phyloP scores from a whole-genome alignment of 257 asterid species.

The Echites panduratus region DNA sequence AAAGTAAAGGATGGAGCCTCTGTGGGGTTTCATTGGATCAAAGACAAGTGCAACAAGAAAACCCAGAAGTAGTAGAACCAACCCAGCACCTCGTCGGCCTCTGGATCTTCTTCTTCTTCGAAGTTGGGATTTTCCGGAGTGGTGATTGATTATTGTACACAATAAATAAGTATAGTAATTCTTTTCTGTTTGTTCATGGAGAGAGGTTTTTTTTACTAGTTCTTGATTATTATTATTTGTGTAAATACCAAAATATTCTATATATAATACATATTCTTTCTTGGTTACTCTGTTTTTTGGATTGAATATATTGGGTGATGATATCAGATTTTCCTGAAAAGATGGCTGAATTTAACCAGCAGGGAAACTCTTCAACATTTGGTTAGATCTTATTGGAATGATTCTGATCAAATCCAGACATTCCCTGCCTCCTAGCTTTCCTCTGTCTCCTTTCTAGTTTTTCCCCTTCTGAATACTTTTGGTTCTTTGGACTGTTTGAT shows the following conservation, averaged over 20 bases:
- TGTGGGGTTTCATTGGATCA: slow-evolving; percentile 70
- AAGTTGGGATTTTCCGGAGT: too few species aligned
- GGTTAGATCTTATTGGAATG: neutral
- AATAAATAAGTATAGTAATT: neutral
- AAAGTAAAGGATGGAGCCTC: slow-evolving; percentile 73
- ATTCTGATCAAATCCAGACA: neutral
- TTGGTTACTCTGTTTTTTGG: neutral
- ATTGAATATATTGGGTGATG: neutral
- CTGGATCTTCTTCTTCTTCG: neutral
- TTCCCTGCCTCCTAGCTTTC: neutral
- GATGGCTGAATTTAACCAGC: neutral
- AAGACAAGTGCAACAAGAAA: slow-evolving; percentile 54
- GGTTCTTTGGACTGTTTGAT: neutral
- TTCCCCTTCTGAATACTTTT: too few species aligned
- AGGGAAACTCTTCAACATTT: too few species aligned
- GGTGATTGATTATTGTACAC: neutral
- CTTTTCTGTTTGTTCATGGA: neutral
- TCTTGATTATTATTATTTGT: neutral
- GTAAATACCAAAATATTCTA: neutral
- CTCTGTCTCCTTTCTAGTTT: neutral
- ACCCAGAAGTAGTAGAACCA: slow-evolving; percentile 25
- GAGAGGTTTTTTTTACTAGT: neutral
- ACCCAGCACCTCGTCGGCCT: too few species aligned
- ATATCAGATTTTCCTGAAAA: neutral
- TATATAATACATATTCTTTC: too few species aligned